Conservation (phyloP, 2,329 filamentous ascomycete species). For the Colletotrichum aenigma region DNA sequence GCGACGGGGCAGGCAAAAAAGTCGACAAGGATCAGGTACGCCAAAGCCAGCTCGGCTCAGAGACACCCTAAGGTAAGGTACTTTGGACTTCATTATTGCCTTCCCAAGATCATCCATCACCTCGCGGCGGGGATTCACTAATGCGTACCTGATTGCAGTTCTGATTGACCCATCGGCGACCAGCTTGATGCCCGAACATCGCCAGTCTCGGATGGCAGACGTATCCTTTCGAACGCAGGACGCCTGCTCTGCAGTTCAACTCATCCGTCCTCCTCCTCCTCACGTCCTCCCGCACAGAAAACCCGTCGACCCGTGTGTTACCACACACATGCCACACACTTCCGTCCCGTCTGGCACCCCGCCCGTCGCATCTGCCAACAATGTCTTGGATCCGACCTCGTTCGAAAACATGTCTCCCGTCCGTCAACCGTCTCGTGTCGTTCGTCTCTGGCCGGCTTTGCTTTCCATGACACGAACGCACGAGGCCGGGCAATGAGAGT, state of each 20-base stretch:
- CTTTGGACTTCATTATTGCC: background rate
- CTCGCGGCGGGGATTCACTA: background rate
- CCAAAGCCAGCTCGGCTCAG: background rate
- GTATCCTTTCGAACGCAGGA: background rate
- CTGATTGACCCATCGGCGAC: background rate
- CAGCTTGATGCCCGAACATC: background rate
- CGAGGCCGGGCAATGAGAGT: background rate
- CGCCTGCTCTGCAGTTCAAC: background rate
- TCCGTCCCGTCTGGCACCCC: background rate
- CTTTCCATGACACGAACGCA: background rate
- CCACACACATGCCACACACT: background rate
- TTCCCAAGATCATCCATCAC: background rate
- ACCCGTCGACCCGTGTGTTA: background rate
- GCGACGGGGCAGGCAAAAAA: background rate
- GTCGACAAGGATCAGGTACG: background rate
- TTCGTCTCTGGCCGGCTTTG: background rate
- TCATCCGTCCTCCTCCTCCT: background rate
- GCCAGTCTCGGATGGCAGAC: background rate
- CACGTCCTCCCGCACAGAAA: background rate
- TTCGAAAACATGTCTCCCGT: background rate
- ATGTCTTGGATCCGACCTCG: background rate
- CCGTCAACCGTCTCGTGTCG: background rate
- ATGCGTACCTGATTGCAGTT: background rate
- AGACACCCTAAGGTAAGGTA: background rate
- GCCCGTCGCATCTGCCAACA: background rate